phyloP scores from a whole-genome alignment of 139 green algal species.

The Chlamydomonas sphaeroides region DNA sequence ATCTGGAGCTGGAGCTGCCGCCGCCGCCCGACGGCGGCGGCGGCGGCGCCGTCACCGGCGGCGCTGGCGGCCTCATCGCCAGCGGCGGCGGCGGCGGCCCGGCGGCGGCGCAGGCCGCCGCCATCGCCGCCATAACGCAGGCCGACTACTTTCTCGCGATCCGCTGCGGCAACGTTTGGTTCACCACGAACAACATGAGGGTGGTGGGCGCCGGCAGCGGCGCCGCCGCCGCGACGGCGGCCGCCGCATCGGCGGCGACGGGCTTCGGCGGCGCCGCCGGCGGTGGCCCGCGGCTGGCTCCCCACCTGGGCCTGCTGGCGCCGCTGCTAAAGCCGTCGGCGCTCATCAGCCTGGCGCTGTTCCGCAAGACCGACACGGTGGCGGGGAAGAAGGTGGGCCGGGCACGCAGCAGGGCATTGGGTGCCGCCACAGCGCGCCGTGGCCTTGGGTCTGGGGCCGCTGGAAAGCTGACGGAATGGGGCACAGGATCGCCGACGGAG shows the following conservation, averaged over 20 bases:
- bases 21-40: conserved; percentile 15
- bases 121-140: conserved; percentile 14
- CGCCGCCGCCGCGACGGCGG: neutral
- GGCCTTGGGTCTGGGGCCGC: too few species aligned
- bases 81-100: neutral
- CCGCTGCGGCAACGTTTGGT: conserved; percentile 12
- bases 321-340: conserved; percentile 25
- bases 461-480: too few species aligned
- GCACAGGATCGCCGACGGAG: too few species aligned
- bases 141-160: conserved; percentile 15
- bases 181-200: neutral
- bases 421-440: too few species aligned
- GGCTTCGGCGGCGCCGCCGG: neutral
- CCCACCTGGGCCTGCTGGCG: conserved; percentile 7
- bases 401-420: too few species aligned
- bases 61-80: neutral
- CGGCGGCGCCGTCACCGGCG: neutral
- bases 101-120: neutral
- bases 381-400: conserved; percentile 40
- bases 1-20: conserved; percentile 20
- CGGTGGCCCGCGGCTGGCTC: conserved; percentile 6
- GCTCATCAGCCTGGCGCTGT: conserved; percentile 22
- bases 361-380: conserved; percentile 5
- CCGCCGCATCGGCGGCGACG: neutral
- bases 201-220: conserved; percentile 5